phyloP scores from a whole-genome alignment of 2,329 filamentous ascomycete genomes.

The Lasiodiplodia gonubiensis region DNA sequence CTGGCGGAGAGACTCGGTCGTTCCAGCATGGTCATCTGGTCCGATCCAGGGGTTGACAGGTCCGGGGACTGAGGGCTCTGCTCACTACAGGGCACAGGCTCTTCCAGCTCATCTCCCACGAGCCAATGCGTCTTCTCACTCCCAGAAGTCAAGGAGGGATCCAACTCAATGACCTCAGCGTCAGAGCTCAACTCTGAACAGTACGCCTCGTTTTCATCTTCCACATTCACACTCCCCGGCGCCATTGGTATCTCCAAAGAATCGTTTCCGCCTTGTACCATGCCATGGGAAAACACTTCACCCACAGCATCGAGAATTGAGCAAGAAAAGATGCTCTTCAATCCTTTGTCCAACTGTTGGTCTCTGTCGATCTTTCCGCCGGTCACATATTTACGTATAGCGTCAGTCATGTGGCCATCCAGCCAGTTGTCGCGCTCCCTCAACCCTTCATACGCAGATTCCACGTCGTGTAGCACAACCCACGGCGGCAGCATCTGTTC shows the following conservation, averaged over 20 bases:
- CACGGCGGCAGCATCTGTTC: constrained; percentile 2
- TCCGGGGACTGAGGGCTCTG: background rate
- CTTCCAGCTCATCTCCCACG: background rate
- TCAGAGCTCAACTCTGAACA: background rate
- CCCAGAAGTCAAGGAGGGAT: background rate
- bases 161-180: background rate
- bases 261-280: background rate
- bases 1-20: background rate
- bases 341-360: background rate
- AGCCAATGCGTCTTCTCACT: background rate
- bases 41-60: background rate
- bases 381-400: background rate
- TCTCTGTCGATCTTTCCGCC: too few relatives aligned
- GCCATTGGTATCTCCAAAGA: constrained; percentile 1
- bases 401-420: background rate
- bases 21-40: background rate
- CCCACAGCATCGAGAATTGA: background rate
- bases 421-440: background rate
- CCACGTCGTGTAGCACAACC: background rate
- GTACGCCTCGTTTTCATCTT: background rate
- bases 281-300: background rate
- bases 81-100: background rate
- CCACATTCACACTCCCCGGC: background rate
- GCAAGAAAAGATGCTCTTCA: background rate
- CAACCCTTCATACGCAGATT: background rate